These are phyloP conservation scores for Lipomyces orientalis DNA, from an alignment of 805 yeast species.

Conservation along the genomic window DNA sequence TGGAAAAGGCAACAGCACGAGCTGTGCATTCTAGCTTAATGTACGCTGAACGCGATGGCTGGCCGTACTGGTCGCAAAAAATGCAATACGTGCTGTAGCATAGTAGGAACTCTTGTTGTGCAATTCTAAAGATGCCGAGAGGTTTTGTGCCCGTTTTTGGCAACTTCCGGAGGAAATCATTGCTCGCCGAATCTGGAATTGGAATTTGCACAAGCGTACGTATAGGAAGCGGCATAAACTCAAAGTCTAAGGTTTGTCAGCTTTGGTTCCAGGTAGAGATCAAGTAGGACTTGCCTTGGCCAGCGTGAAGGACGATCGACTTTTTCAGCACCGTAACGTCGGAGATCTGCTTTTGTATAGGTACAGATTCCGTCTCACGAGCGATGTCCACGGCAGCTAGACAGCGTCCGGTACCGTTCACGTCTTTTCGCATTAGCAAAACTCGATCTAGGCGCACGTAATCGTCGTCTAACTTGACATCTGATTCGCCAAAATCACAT, in stretches of 20 bases:
- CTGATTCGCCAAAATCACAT: not conserved
- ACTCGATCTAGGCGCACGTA: not conserved
- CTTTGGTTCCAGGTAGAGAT: not conserved
- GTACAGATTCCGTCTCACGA: constrained; percentile 55
- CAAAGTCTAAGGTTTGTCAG: constrained; percentile 47
- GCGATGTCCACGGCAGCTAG: constrained; percentile 46
- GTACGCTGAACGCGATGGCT: constrained; percentile 48
- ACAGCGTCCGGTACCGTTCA: not conserved
- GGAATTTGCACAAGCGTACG: constrained; percentile 10
- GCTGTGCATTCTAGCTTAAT: constrained; percentile 50
- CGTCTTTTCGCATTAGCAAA: not conserved
- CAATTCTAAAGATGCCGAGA: constrained; percentile 66
- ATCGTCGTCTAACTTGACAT: constrained; percentile 4
- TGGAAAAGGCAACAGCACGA: constrained; percentile 49
- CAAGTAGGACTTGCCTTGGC: constrained; percentile 53
- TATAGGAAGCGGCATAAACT: constrained; percentile 57
- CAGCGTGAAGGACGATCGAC: constrained; percentile 69
- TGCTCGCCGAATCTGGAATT: not conserved
- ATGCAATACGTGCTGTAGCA: constrained; percentile 76
- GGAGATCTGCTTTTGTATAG: constrained; percentile 60
- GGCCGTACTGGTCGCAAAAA: constrained; percentile 60
- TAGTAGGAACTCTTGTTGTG: constrained; percentile 58
- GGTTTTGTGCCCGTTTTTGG: constrained; percentile 48
- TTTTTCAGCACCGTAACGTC: constrained; percentile 69
- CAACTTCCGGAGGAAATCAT: constrained; percentile 3